Evolutionary conservation across 2,329 filamentous ascomycete species (phyloP).

Genomic region (Plenodomus lindquistii): DNA sequence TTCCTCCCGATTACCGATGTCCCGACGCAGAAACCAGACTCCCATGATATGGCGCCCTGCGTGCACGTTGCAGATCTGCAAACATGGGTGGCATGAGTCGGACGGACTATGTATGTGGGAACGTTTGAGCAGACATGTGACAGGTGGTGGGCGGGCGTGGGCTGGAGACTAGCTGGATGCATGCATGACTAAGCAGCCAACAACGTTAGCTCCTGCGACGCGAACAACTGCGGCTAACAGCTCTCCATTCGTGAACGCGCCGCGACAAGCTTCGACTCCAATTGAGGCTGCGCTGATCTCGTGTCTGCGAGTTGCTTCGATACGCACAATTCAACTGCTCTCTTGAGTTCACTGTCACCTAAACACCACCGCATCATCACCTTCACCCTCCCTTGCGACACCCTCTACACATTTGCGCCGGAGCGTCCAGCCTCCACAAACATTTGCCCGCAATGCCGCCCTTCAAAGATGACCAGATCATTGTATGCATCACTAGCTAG

Average conservation of each 20-base stretch:
- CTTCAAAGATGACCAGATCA: conserved; percentile 52
- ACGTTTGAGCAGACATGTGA: conserved; percentile 24
- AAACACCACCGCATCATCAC: not conserved
- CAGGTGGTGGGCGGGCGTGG: not conserved
- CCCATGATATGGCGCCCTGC: conserved; percentile 22
- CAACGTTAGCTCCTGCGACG: conserved; percentile 9
- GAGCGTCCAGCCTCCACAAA: conserved; percentile 15
- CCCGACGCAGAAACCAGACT: conserved; percentile 8
- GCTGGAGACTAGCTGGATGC: too few relatives aligned
- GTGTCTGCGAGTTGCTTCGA: not conserved
- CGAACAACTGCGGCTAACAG: conserved; percentile 11
- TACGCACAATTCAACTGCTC: not conserved
- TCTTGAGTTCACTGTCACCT: not conserved
- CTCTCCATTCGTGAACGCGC: conserved; percentile 1
- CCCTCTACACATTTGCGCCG: conserved; percentile 9
- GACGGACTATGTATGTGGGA: conserved; percentile 7
- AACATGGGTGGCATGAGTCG: conserved; percentile 10
- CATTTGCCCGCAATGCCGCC: conserved; percentile 46
- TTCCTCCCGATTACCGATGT: conserved; percentile 4
- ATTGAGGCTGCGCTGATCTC: not conserved
- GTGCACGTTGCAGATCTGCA: conserved; percentile 24
- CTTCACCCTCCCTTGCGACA: not conserved
- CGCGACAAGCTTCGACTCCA: not conserved
- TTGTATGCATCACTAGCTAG: conserved; percentile 33
- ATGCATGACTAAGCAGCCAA: not conserved